These are phyloP conservation scores for Wilhelminamyces savonicus DNA, from an alignment of 805 yeast species.

Conservation along the genomic window DNA sequence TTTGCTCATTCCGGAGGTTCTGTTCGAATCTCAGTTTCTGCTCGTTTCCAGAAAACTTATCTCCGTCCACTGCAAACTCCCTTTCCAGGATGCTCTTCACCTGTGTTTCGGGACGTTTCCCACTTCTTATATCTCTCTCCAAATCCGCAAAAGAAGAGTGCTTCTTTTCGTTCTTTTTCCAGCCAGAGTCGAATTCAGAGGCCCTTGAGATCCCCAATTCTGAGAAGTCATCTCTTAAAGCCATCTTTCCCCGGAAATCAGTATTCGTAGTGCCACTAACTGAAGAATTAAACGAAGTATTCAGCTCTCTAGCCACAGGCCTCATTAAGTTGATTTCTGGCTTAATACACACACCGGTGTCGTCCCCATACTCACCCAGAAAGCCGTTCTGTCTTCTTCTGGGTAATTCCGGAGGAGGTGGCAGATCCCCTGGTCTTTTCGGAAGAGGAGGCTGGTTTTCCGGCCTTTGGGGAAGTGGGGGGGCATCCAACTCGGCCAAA, in stretches of 20 bases:
- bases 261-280: not conserved
- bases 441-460: constrained; percentile 1
- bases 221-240: not conserved
- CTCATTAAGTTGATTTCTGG: constrained; percentile 10
- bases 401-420: constrained; percentile 5
- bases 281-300: not conserved
- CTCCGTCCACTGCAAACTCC: no score
- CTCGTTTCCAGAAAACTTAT: no score
- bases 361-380: not conserved
- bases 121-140: constrained; percentile 9
- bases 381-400: constrained; percentile 2
- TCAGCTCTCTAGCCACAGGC: constrained; percentile 8
- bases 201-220: not conserved
- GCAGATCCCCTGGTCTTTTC: constrained; percentile 4
- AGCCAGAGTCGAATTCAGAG: not conserved
- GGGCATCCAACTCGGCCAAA: no score
- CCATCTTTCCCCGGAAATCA: constrained; percentile 1
- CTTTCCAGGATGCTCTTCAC: no score
- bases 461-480: constrained; percentile 6
- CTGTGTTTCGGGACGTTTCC: not conserved
- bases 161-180: constrained; percentile 1
- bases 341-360: constrained; percentile 2
- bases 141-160: constrained; percentile 15
- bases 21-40: not conserved
- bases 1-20: constrained; percentile 9